Evolutionary conservation across 371 early-diverging fungal genomes (phyloP).

Genomic region (Mucor piriformis): DNA sequence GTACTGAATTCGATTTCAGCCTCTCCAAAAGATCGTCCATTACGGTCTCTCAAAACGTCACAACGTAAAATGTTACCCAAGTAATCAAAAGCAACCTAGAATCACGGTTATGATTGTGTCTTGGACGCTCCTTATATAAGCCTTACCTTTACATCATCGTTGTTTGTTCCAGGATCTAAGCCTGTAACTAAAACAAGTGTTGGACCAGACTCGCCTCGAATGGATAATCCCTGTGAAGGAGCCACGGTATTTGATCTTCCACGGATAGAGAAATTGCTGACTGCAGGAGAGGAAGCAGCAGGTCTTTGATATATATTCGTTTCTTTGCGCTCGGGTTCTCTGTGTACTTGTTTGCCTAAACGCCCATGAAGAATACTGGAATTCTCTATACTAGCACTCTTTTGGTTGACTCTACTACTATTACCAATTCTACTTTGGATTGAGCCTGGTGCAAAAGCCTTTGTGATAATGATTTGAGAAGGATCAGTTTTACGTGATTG

Average conservation of each 20-base stretch:
- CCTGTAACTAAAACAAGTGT: constrained; percentile 58
- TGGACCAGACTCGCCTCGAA: constrained; percentile 58
- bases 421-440: not conserved
- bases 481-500: constrained; percentile 41
- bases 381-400: not conserved
- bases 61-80: constrained; percentile 46
- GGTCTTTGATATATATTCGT: not conserved
- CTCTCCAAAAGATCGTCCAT: constrained; percentile 48
- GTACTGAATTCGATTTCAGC: constrained; percentile 53
- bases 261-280: constrained; percentile 19
- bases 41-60: constrained; percentile 43
- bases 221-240: constrained; percentile 28
- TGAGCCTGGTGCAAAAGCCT: constrained; percentile 19
- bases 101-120: no score
- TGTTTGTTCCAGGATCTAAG: constrained; percentile 56
- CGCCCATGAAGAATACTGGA: not conserved
- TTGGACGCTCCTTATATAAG: no score
- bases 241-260: constrained; percentile 26
- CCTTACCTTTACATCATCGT: constrained; percentile 61
- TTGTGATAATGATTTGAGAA: constrained; percentile 41
- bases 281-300: not conserved
- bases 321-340: not conserved
- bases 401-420: not conserved
- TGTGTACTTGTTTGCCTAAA: no score
- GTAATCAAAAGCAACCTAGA: constrained; percentile 35